These are phyloP conservation scores for Mortierella sp. DNA, from an alignment of 371 early-diverging fungal species.

Conservation along the genomic window DNA sequence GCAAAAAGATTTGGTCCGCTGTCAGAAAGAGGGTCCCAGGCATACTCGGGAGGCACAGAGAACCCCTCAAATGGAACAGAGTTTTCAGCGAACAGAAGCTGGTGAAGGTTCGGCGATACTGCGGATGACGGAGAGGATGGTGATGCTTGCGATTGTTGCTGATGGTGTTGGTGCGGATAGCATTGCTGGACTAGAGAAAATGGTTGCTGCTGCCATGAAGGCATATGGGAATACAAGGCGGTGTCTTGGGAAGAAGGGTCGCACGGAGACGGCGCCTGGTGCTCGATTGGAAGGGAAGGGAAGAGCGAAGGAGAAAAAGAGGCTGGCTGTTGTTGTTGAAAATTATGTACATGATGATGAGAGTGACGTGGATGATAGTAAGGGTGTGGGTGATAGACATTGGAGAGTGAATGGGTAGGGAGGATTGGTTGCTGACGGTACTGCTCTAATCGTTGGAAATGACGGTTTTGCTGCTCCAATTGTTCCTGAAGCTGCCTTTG, in stretches of 20 bases:
- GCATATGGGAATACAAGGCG: neutral
- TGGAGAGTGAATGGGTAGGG: neutral
- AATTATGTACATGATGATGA: neutral
- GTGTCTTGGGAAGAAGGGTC: neutral
- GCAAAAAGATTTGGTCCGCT: conserved; percentile 1
- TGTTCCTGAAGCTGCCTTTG: neutral
- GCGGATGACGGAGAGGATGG: neutral
- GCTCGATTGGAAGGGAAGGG: neutral
- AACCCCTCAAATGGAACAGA: neutral
- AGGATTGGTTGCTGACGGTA: neutral
- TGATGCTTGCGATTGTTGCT: neutral
- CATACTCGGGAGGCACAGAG: neutral
- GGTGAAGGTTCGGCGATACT: neutral
- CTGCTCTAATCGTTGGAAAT: neutral
- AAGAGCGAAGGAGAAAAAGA: neutral
- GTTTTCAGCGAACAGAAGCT: neutral
- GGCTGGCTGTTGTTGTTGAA: neutral
- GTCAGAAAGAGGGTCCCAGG: neutral
- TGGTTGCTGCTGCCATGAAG: neutral
- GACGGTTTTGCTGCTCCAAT: neutral
- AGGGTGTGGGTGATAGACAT: neutral
- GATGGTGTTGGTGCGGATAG: neutral
- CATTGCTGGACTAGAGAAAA: neutral
- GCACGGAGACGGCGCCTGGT: neutral
- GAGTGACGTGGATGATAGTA: neutral